phyloP scores from a whole-genome alignment of 2,329 filamentous ascomycete species.

The Penicillium carneum region DNA sequence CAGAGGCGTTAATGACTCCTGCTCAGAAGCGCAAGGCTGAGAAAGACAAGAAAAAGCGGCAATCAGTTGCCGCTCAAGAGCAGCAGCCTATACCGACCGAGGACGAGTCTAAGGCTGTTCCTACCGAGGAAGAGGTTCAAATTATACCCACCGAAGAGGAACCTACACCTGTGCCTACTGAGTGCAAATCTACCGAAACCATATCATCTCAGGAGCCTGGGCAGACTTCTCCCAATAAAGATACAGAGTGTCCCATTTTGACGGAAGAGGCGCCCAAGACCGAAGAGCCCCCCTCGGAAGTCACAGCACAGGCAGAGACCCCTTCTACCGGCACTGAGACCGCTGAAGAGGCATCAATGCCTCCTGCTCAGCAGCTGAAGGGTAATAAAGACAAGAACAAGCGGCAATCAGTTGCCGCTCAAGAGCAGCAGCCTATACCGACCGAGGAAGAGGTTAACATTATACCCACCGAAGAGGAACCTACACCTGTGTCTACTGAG shows the following conservation, averaged over 20 bases:
- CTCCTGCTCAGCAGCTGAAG: constrained; percentile 29
- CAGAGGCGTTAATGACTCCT: constrained; percentile 25
- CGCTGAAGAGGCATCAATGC: constrained; percentile 20
- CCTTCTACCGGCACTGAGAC: background rate
- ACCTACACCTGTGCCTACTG: background rate
- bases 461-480: background rate
- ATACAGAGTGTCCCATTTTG: background rate
- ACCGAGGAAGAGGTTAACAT: background rate
- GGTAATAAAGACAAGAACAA: constrained; percentile 37
- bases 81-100: background rate
- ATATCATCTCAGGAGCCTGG: background rate
- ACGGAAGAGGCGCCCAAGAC: too few relatives aligned
- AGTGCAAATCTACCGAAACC: background rate
- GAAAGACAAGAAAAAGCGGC: constrained; percentile 37
- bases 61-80: constrained; percentile 26
- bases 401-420: constrained; percentile 29
- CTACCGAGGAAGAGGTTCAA: background rate
- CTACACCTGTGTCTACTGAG: background rate
- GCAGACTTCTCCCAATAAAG: too few relatives aligned
- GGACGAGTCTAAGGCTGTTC: constrained; percentile 1
- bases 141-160: background rate
- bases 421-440: constrained; percentile 1
- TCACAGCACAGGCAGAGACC: constrained; percentile 2
- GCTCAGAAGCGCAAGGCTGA: constrained; percentile 31
- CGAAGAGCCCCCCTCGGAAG: constrained; percentile 5